Percentiles rank a stretch among this genome's conserved stretches.
phyloP scores from a whole-genome alignment of 208 protist species.

The Strigomonas culicis region DNA sequence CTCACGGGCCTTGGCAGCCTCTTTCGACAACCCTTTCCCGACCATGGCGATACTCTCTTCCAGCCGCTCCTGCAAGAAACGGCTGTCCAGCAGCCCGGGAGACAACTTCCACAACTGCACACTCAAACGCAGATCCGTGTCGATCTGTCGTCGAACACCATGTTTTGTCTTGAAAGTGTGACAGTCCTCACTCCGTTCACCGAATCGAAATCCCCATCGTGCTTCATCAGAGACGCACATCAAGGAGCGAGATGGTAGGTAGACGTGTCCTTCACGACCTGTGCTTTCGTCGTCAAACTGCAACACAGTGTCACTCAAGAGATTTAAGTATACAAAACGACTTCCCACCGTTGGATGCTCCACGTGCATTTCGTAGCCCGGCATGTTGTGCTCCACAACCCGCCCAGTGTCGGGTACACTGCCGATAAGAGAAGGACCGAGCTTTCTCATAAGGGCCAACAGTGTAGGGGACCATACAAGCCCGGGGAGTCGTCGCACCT shows the following conservation, averaged over 20 bases:
- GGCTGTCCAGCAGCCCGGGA: conserved; percentile 58
- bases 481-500: conserved; percentile 61
- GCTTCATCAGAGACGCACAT: conserved; percentile 76
- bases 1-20: conserved; percentile 19
- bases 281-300: conserved; percentile 84
- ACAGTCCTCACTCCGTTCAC: conserved; percentile 41
- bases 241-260: conserved; percentile 59
- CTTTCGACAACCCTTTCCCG: conserved; percentile 21
- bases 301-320: conserved; percentile 75
- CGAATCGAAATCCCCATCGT: conserved; percentile 84
- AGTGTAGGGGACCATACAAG: conserved; percentile 80
- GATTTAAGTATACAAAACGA: conserved; percentile 74
- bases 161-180: conserved; percentile 42
- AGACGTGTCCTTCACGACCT: conserved; percentile 56
- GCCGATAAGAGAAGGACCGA: conserved; percentile 34
- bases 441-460: conserved; percentile 28
- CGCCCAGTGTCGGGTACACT: conserved; percentile 69
- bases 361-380: conserved; percentile 84
- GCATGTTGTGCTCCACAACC: conserved; percentile 77
- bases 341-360: conserved; percentile 82
- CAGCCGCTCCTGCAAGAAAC: conserved; percentile 65
- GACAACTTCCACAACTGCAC: conserved; percentile 81
- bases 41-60: conserved; percentile 42
- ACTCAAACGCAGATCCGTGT: conserved; percentile 74
- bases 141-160: conserved; percentile 31